A percentile compares a stretch with the other conserved stretches of the same genome.
phyloP scores from a whole-genome alignment of 1,284 basidiomycete species.

The Dichomitus squalens region DNA sequence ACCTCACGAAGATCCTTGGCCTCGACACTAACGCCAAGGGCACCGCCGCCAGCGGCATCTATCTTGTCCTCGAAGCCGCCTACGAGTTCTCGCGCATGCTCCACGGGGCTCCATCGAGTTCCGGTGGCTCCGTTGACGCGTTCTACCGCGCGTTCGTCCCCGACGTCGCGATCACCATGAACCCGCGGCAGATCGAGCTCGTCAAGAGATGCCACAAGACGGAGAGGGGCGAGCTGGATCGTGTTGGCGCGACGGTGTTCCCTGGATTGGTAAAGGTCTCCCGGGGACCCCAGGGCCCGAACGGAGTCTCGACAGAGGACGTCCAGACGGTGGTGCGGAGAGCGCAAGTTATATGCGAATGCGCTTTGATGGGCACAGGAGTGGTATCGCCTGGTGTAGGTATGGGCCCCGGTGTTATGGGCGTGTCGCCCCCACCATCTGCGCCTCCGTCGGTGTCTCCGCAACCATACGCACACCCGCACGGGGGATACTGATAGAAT shows the following conservation, averaged over 20 bases:
- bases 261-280: constrained; percentile 82
- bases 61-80: constrained; percentile 65
- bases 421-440: constrained; percentile 10
- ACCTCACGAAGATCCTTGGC: constrained; percentile 53
- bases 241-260: constrained; percentile 80
- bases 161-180: constrained; percentile 67
- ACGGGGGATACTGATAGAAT: neutral
- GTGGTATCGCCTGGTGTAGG: neutral
- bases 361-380: constrained; percentile 47
- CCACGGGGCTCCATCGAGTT: constrained; percentile 64
- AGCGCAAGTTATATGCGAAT: constrained; percentile 84
- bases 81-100: constrained; percentile 82
- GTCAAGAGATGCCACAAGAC: constrained; percentile 76
- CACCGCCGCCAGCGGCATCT: constrained; percentile 44
- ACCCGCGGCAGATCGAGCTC: constrained; percentile 73
- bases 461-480: neutral
- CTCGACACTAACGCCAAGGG: constrained; percentile 20
- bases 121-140: constrained; percentile 57
- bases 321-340: constrained; percentile 74
- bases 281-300: constrained; percentile 38
- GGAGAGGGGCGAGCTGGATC: constrained; percentile 68
- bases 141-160: constrained; percentile 85
- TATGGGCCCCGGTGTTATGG: neutral
- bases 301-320: constrained; percentile 46
- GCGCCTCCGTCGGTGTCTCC: constrained; percentile 3